phyloP scores from a whole-genome alignment of 495 filamentous ascomycete species.

The Alectoria sarmentosa region DNA sequence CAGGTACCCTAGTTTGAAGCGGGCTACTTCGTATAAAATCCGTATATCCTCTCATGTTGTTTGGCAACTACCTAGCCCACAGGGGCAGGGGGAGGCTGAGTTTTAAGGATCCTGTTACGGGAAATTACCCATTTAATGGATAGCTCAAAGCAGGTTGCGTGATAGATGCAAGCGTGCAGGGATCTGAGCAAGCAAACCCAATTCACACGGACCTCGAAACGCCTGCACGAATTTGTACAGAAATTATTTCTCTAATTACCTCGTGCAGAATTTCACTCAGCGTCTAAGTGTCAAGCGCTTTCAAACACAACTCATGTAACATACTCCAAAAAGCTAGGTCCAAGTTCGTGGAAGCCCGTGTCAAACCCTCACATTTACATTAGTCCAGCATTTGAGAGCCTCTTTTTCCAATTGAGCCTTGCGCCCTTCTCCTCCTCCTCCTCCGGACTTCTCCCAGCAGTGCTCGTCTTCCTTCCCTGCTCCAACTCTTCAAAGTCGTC shows the following conservation, averaged over 20 bases:
- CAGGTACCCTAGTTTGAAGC: constrained; percentile 1
- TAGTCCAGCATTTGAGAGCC: constrained; percentile 26
- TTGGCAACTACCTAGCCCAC: no score
- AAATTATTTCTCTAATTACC: neutral
- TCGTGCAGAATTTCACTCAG: neutral
- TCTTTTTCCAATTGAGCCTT: constrained; percentile 25
- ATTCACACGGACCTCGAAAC: neutral
- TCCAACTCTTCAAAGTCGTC: constrained; percentile 25
- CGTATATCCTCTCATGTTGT: no score
- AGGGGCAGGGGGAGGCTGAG: neutral
- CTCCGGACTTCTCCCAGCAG: constrained; percentile 23
- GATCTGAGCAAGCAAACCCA: neutral
- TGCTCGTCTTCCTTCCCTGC: constrained; percentile 22
- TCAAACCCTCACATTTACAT: constrained; percentile 16
- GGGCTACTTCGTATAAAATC: no score
- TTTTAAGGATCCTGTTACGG: neutral
- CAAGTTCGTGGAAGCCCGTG: neutral
- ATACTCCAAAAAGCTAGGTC: no score
- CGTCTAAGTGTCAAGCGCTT: no score
- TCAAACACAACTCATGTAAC: no score
- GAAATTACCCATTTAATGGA: constrained; percentile 6
- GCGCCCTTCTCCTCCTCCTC: constrained; percentile 28
- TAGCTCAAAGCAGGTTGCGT: neutral
- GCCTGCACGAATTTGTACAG: neutral
- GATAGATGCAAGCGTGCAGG: neutral